A percentile compares a stretch with the other conserved stretches of the same genome.
phyloP scores from a whole-genome alignment of 164 flowering plant genomes.

The Platanus orientalis region DNA sequence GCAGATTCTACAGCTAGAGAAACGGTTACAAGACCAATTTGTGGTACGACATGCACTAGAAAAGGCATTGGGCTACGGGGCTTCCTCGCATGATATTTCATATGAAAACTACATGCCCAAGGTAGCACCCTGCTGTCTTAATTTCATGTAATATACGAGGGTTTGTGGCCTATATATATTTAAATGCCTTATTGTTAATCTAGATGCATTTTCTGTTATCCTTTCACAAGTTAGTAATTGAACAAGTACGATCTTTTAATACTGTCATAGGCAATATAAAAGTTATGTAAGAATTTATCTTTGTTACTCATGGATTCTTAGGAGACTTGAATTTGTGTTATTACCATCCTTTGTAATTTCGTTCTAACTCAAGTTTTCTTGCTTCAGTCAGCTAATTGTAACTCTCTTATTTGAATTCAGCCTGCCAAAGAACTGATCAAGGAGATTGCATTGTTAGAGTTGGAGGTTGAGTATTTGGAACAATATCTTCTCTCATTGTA shows the following conservation, averaged over 20 bases:
- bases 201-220: not conserved
- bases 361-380: conserved; percentile 1
- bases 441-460: conserved; percentile 70
- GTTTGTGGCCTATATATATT: not conserved
- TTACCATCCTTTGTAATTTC: not conserved
- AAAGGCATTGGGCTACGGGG: conserved; percentile 46
- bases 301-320: no score
- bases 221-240: not conserved
- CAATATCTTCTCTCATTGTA: conserved; percentile 79
- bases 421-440: conserved; percentile 64
- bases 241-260: not conserved
- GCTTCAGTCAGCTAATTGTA: conserved; percentile 1
- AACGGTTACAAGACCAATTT: conserved; percentile 52
- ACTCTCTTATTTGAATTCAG: conserved; percentile 29
- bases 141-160: not conserved
- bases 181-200: not conserved
- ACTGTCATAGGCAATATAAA: not conserved
- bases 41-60: conserved; percentile 46
- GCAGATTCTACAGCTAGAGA: conserved; percentile 68
- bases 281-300: no score
- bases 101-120: conserved; percentile 39
- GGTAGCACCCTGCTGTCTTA: conserved; percentile 32
- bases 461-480: conserved; percentile 72
- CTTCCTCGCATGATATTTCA: conserved; percentile 24
- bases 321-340: no score